Evolutionary conservation across 148 eudicot genomes (phyloP).

Genomic region (Bassia scoparia): DNA sequence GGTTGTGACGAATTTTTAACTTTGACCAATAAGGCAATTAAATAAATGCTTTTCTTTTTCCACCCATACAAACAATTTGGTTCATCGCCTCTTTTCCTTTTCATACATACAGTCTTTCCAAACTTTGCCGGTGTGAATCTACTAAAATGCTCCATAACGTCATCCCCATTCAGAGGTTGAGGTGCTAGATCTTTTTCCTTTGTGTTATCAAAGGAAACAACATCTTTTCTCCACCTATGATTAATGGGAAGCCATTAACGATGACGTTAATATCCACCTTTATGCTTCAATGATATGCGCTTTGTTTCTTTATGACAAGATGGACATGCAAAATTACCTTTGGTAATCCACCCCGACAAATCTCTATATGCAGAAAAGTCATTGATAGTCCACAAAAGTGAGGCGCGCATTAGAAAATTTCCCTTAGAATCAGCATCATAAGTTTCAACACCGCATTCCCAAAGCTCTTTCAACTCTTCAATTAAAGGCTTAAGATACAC

Average conservation of each 20-base stretch:
- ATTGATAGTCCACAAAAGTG: too few species aligned
- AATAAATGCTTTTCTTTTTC: neutral
- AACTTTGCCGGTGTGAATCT: too few species aligned
- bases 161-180: neutral
- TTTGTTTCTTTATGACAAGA: conserved; percentile 8
- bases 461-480: too few species aligned
- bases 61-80: neutral
- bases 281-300: conserved; percentile 27
- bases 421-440: too few species aligned
- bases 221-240: conserved; percentile 7
- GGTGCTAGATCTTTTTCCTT: conserved; percentile 4
- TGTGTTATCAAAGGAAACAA: neutral
- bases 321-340: conserved; percentile 25
- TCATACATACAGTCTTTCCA: too few species aligned
- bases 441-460: too few species aligned
- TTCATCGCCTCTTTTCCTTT: neutral
- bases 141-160: too few species aligned
- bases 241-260: neutral
- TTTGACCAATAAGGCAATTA: neutral
- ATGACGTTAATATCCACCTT: too few species aligned
- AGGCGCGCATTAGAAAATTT: too few species aligned
- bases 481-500: too few species aligned
- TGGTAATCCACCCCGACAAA: too few species aligned
- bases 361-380: too few species aligned
- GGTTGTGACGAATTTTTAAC: conserved; percentile 2